Evolutionary conservation across 2,329 filamentous ascomycete genomes (phyloP).

Genomic region (Diaporthe humulicola): DNA sequence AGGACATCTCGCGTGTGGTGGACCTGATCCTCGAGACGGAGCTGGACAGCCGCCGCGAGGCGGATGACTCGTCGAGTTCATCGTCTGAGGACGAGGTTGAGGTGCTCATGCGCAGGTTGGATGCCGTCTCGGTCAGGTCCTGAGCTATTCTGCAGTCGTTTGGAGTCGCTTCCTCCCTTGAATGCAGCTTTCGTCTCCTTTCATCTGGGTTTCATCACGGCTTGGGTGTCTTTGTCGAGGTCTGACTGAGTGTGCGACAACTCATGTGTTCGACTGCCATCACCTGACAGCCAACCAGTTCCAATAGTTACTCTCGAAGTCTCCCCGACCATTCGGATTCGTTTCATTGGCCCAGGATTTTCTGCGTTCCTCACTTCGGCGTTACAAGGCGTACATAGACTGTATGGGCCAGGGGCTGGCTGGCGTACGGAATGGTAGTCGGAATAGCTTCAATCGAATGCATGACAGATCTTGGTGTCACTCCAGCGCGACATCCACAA

Average conservation of each 20-base stretch:
- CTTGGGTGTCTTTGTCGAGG: not conserved
- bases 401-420: not conserved
- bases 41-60: slow-evolving; percentile 16
- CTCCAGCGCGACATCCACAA: slow-evolving; percentile 4
- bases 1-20: slow-evolving; percentile 37
- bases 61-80: slow-evolving; percentile 17
- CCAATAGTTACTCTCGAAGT: no score
- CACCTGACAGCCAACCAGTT: not conserved
- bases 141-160: not conserved
- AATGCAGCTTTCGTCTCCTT: not conserved
- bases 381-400: not conserved
- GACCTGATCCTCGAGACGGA: slow-evolving; percentile 32
- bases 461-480: not conserved
- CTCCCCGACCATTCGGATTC: no score
- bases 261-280: not conserved
- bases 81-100: slow-evolving; percentile 20
- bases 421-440: not conserved
- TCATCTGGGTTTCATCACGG: not conserved
- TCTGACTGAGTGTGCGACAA: not conserved
- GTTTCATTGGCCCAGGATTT: not conserved
- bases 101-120: slow-evolving; percentile 12
- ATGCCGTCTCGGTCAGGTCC: slow-evolving; percentile 5
- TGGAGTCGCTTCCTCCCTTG: not conserved
- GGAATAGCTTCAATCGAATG: slow-evolving; percentile 5
- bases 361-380: not conserved